Conservation (phyloP, 768 basidiomycete genomes). For the Boletus eberwhitei region DNA sequence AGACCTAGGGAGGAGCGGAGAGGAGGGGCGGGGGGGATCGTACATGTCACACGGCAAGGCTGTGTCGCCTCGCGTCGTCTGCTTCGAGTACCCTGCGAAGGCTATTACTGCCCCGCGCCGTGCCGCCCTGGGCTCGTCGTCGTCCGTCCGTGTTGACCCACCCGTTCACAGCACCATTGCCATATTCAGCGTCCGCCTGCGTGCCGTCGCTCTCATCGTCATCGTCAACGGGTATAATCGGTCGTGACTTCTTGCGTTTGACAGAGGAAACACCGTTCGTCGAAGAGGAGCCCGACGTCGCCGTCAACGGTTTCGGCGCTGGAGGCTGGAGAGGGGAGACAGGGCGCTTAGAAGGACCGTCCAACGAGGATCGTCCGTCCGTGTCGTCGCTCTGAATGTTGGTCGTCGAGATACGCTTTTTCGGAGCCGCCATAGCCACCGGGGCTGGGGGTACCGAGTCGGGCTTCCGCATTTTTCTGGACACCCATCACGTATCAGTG, state of each 20-base stretch:
- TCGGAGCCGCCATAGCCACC: constrained; percentile 28
- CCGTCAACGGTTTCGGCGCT: constrained; percentile 37
- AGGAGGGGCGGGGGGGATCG: neutral
- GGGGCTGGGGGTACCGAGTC: constrained; percentile 46
- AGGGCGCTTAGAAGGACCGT: constrained; percentile 33
- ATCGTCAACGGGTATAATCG: constrained; percentile 43
- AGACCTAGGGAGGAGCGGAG: neutral
- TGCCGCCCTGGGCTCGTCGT: constrained; percentile 35
- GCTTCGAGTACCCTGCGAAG: constrained; percentile 37
- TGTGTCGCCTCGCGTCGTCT: constrained; percentile 61
- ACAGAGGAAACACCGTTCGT: constrained; percentile 26
- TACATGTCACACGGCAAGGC: constrained; percentile 55
- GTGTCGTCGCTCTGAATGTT: constrained; percentile 35
- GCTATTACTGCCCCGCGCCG: constrained; percentile 20
- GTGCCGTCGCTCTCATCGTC: constrained; percentile 63
- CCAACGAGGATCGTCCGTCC: constrained; percentile 40
- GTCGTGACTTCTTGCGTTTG: constrained; percentile 54
- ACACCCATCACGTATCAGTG: constrained; percentile 7
- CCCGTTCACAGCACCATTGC: constrained; percentile 35
- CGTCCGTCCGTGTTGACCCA: constrained; percentile 61
- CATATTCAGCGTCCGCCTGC: constrained; percentile 69
- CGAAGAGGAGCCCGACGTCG: constrained; percentile 33
- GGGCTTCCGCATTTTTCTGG: constrained; percentile 88
- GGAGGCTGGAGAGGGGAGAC: constrained; percentile 30
- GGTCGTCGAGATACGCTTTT: constrained; percentile 44